Evolutionary conservation across 345 rosid species (phyloP).

Genomic region (Stellera chamaejasme): DNA sequence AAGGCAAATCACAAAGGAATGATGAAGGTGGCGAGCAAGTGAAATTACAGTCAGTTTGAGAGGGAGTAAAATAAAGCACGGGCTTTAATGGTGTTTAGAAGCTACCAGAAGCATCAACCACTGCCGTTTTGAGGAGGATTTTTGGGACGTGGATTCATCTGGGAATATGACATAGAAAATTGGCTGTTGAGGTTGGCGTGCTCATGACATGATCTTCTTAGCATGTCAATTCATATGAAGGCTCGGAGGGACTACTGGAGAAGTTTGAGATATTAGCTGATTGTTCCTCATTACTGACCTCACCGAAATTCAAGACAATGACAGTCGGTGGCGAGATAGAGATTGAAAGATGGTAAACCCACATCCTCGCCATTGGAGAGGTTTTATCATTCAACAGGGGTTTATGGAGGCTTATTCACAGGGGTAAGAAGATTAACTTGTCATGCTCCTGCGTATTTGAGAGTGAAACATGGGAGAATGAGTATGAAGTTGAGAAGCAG

Average conservation of each 20-base stretch:
- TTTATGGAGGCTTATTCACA: no score
- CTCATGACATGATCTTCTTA: constrained; percentile 65
- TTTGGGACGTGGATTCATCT: constrained; percentile 55
- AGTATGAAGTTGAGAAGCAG: no score
- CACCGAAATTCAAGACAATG: constrained; percentile 89
- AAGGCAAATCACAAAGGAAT: constrained; percentile 31
- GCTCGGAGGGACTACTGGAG: constrained; percentile 91
- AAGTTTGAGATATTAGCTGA: constrained; percentile 71
- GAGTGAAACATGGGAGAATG: no score
- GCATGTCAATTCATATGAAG: constrained; percentile 87
- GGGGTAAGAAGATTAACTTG: no score
- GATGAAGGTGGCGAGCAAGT: constrained; percentile 39
- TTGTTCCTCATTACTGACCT: constrained; percentile 85
- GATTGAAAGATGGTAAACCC: constrained; percentile 73
- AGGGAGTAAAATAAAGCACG: constrained; percentile 77
- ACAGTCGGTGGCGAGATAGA: constrained; percentile 70
- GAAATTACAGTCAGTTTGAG: constrained; percentile 50
- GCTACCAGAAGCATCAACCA: constrained; percentile 49
- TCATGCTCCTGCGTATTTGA: no score
- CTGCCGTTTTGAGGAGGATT: constrained; percentile 72
- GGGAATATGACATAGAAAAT: constrained; percentile 92
- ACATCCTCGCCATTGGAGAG: constrained; percentile 31
- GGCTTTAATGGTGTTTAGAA: constrained; percentile 91
- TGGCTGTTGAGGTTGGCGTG: constrained; percentile 61
- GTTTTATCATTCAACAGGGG: no score